These are phyloP conservation scores for Rossbeevera mucosa DNA, from an alignment of 768 basidiomycete genomes.

Conservation along the genomic window DNA sequence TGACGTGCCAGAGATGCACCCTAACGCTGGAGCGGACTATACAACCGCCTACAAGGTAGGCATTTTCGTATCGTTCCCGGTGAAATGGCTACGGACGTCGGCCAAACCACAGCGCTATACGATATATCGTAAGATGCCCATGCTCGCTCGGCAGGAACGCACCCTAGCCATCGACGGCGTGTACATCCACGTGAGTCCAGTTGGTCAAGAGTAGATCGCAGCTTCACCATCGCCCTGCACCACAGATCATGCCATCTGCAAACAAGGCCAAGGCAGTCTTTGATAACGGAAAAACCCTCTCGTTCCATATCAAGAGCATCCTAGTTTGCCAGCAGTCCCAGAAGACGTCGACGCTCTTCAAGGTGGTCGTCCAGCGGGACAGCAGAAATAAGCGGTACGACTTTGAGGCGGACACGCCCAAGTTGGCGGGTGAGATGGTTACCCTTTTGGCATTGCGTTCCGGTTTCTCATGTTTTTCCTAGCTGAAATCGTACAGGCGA, in stretches of 20 bases:
- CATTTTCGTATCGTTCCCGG: neutral
- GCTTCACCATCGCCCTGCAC: conserved; percentile 7
- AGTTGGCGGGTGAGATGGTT: conserved; percentile 59
- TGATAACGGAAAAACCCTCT: conserved; percentile 85
- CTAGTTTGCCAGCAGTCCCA: conserved; percentile 77
- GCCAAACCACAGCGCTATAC: conserved; percentile 65
- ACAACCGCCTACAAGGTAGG: conserved; percentile 82
- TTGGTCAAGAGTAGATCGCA: neutral
- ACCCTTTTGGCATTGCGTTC: neutral
- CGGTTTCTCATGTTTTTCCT: neutral
- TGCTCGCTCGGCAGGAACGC: conserved; percentile 88
- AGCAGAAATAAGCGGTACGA: conserved; percentile 88
- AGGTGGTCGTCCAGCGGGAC: conserved; percentile 76
- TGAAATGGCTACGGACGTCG: neutral
- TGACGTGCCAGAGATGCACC: conserved; percentile 54
- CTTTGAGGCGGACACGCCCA: conserved; percentile 89
- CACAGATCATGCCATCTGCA: conserved; percentile 82
- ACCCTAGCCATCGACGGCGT: conserved; percentile 92
- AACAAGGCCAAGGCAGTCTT: conserved; percentile 78
- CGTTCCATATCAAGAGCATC: conserved; percentile 88
- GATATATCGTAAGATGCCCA: conserved; percentile 91
- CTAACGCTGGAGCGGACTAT: conserved; percentile 66
- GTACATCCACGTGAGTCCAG: conserved; percentile 72
- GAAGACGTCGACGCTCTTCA: conserved; percentile 80
- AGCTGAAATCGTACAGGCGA: conserved; percentile 77